phyloP scores from a whole-genome alignment of 1,139 yeast genomes.

The Scheffersomyces illinoinensis region DNA sequence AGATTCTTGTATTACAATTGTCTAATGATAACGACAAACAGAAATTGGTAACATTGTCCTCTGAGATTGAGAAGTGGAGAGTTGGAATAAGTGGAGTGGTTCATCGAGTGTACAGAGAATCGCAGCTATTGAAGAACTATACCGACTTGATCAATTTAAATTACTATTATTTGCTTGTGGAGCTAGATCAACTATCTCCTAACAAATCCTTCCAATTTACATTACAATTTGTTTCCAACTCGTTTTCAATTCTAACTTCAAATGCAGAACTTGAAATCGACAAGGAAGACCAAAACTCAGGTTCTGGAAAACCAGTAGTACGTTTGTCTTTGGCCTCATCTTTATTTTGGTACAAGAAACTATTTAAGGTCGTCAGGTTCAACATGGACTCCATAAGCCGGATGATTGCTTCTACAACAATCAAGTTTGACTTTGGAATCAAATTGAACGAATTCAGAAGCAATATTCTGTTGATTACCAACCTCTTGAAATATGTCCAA shows the following conservation, averaged over 20 bases:
- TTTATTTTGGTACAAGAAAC: conserved; percentile 35
- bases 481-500: conserved; percentile 19
- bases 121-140: conserved; percentile 31
- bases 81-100: conserved; percentile 27
- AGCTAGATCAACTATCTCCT: conserved; percentile 41
- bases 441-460: conserved; percentile 22
- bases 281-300: background rate
- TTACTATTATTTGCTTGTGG: conserved; percentile 41
- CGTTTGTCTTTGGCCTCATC: conserved; percentile 14
- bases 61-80: conserved; percentile 40
- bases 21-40: conserved; percentile 5
- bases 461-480: conserved; percentile 22
- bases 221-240: conserved; percentile 42
- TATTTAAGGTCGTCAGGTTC: conserved; percentile 36
- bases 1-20: conserved; percentile 19
- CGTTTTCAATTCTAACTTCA: conserved; percentile 37
- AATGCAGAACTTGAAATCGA: conserved; percentile 14
- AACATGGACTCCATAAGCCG: conserved; percentile 26
- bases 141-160: conserved; percentile 36
- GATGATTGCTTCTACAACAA: conserved; percentile 12
- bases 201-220: conserved; percentile 43
- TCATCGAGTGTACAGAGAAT: conserved; percentile 24
- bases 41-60: conserved; percentile 20
- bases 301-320: conserved; percentile 4
- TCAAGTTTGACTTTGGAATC: conserved; percentile 14